Percentiles rank a stretch among this genome's conserved stretches.
phyloP scores from a whole-genome alignment of 2,329 filamentous ascomycete species.

The Exophiala sp. region DNA sequence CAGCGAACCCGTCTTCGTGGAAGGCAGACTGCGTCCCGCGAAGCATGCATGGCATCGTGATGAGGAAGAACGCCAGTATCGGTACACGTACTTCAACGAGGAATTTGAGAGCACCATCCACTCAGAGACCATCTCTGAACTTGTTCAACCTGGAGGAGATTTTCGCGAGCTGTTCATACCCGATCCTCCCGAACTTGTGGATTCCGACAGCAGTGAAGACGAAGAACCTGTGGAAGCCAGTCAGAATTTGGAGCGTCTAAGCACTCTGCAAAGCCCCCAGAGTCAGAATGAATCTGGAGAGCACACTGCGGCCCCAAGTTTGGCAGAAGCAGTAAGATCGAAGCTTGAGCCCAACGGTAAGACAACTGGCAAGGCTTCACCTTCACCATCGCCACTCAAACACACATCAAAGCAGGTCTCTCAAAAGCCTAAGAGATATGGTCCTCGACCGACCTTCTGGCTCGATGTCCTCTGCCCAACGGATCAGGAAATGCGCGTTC shows the following conservation, averaged over 20 bases:
- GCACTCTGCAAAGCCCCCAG: conserved; percentile 21
- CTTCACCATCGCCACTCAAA: conserved; percentile 47
- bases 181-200: conserved; percentile 71
- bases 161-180: conserved; percentile 90
- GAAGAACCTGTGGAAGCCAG: conserved; percentile 35
- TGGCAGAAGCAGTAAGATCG: conserved; percentile 5
- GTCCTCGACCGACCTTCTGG: conserved; percentile 93
- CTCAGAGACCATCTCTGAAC: conserved; percentile 88
- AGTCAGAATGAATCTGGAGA: not conserved
- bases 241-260: conserved; percentile 2
- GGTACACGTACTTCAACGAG: conserved; percentile 99
- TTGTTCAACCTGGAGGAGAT: conserved; percentile 77
- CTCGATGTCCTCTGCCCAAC: conserved; percentile 88
- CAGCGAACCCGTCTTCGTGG: conserved; percentile 87
- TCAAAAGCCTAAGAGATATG: conserved; percentile 56
- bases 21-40: conserved; percentile 73
- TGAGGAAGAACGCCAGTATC: conserved; percentile 85
- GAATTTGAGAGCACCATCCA: conserved; percentile 95
- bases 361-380: conserved; percentile 17
- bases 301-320: conserved; percentile 1
- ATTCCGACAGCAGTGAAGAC: conserved; percentile 67
- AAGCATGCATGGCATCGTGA: conserved; percentile 78
- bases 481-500: conserved; percentile 90
- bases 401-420: conserved; percentile 24
- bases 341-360: conserved; percentile 12